Base-by-base conservation (phyloP, 2,329 filamentous ascomycete species). In the Neonectria ditissima region DNA sequence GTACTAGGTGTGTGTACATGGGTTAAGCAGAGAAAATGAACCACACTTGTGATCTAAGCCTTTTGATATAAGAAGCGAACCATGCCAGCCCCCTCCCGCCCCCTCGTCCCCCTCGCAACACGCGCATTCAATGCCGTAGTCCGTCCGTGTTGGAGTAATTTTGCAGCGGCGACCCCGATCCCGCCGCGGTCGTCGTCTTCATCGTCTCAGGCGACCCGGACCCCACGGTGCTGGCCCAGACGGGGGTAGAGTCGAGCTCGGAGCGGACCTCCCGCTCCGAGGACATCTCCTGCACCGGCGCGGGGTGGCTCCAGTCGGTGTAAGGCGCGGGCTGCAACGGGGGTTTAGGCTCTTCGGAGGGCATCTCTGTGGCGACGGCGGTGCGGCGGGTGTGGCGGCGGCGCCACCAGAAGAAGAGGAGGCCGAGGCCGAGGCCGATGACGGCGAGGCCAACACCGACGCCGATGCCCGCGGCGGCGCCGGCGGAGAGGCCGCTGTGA, bases 391-490 rank as follows among this genome's bases (percentile, higher is more conserved):
- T 18, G 9, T 26, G 52, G n/a, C 53, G 59, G 6, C 59, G 59
- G 11, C 71, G 73, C 24, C 72, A 73, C 71, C 74, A 75, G 63
- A 76, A 62, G 52, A 77, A 69, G 63, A 77, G 72, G 30, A 67
- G 62, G 0, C 52, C 55, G 13, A 71, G 54, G 10, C 55, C 69
- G 24, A 75, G 52, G 30, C 62, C 69, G 22, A 78, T 56, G 44
- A 72, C 66, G 43, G 60, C 75, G 13, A 78, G 56, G 2, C 65
- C 68, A 22, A 69, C 71, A 16, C 75, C 76, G 30, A 77, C 65
- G 5, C 73, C 75, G 24, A 78, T 73, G 7, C 75, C 76, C 4
- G 75, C 76, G 0, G 73, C 70, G 1, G 73, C 75, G 22, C 72
- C 76, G 5, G 73, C 32, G 11, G 76, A 77, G 16, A 78, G 67